phyloP scores from a whole-genome alignment of 495 filamentous ascomycete genomes.

The Aspergillus mulundensis region DNA sequence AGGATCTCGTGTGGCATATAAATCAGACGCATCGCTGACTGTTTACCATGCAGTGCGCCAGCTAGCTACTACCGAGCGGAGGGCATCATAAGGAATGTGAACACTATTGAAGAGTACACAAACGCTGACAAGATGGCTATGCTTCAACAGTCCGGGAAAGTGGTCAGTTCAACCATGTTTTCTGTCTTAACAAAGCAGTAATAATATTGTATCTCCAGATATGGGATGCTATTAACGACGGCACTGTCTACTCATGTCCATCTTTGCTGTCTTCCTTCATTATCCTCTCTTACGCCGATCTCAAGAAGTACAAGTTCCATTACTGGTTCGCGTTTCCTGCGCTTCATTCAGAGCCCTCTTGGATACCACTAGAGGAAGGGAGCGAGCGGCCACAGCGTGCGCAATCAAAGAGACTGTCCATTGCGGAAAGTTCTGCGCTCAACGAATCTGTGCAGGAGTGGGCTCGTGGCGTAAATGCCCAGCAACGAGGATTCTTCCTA shows the following conservation, averaged over 20 bases:
- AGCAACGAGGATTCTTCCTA: conserved; percentile 91
- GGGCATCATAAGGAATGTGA: conserved; percentile 91
- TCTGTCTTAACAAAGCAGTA: not conserved
- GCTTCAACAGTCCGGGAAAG: conserved; percentile 68
- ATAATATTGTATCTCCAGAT: conserved; percentile 50
- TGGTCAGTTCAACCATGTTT: conserved; percentile 47
- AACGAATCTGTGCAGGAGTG: conserved; percentile 81
- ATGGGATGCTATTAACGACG: conserved; percentile 95
- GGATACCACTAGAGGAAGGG: conserved; percentile 47
- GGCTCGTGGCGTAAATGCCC: conserved; percentile 70
- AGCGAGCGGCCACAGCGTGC: conserved; percentile 16
- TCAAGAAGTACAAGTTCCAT: conserved; percentile 92
- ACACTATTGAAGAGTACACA: conserved; percentile 91
- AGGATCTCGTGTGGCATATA: not conserved
- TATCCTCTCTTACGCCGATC: conserved; percentile 88
- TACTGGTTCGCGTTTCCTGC: conserved; percentile 96
- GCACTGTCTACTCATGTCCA: conserved; percentile 89
- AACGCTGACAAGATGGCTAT: conserved; percentile 67
- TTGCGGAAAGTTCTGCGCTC: conserved; percentile 65
- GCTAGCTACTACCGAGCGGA: conserved; percentile 74
- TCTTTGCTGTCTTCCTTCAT: conserved; percentile 84
- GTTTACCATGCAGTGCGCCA: conserved; percentile 55
- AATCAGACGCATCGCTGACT: not conserved
- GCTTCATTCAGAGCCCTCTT: conserved; percentile 78
- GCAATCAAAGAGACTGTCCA: conserved; percentile 45